A percentile compares a stretch with the other conserved stretches of the same genome.
Evolutionary conservation across 2,329 filamentous ascomycete genomes (phyloP).

Genomic region (Aspergillus felis): DNA sequence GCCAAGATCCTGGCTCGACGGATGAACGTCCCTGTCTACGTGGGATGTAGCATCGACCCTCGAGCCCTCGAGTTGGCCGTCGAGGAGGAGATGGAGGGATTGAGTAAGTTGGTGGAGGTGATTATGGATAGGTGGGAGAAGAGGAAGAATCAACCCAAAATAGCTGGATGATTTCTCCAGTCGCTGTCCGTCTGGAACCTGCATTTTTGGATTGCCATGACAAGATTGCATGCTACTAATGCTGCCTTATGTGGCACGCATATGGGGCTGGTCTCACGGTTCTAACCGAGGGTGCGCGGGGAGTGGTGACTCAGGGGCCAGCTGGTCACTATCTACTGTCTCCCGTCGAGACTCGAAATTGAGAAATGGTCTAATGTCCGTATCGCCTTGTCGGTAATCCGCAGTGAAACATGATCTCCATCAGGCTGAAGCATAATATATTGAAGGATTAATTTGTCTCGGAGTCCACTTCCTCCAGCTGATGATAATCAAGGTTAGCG

Average conservation of each 20-base stretch:
- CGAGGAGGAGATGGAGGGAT: conserved; percentile 91
- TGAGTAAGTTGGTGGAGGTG: conserved; percentile 69
- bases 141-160: background rate
- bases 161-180: background rate
- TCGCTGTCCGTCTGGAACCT: background rate
- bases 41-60: conserved; percentile 82
- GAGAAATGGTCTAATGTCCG: background rate
- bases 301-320: background rate
- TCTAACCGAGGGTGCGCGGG: background rate
- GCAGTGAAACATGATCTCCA: background rate
- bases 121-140: conserved; percentile 52
- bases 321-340: background rate
- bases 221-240: background rate
- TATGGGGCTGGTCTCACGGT: background rate
- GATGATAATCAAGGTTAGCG: background rate
- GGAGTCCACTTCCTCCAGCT: background rate
- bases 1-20: conserved; percentile 78
- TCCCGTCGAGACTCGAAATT: background rate
- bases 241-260: background rate
- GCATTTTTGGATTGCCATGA: background rate
- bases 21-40: conserved; percentile 73
- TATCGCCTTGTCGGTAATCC: background rate
- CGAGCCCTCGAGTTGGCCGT: conserved; percentile 71
- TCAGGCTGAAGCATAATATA: background rate
- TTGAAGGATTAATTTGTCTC: background rate